Conservation (phyloP, 2,329 filamentous ascomycete genomes). For the Neofusicoccum umdonicola region DNA sequence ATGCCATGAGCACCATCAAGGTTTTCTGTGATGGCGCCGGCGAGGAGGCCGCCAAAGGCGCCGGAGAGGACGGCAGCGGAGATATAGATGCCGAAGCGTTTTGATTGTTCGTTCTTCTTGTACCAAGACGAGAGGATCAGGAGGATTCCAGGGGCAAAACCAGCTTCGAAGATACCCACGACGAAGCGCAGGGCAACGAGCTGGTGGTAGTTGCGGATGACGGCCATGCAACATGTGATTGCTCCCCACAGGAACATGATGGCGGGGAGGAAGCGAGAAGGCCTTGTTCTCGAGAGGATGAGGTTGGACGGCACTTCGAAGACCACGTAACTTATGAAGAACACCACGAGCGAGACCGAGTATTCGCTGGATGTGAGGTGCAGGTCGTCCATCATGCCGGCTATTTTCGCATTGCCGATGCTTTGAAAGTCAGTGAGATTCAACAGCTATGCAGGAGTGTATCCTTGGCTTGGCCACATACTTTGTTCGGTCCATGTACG, state of each 20-base stretch:
- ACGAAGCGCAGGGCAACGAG: slow-evolving; percentile 54
- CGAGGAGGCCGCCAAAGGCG: slow-evolving; percentile 54
- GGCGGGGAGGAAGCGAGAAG: slow-evolving; percentile 48
- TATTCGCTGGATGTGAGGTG: slow-evolving; percentile 50
- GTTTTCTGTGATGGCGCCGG: slow-evolving; percentile 48
- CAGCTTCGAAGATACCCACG: slow-evolving; percentile 55
- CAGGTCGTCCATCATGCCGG: slow-evolving; percentile 50
- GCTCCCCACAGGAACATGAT: slow-evolving; percentile 57
- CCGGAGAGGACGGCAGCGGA: slow-evolving; percentile 57
- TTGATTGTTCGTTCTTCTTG: slow-evolving; percentile 56
- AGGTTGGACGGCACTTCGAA: slow-evolving; percentile 57
- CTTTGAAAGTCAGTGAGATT: slow-evolving; percentile 23
- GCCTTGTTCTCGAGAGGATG: slow-evolving; percentile 49
- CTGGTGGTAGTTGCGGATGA: slow-evolving; percentile 47
- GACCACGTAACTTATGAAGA: slow-evolving; percentile 54
- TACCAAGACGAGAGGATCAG: slow-evolving; percentile 60
- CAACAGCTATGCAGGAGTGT: not conserved
- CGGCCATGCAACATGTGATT: slow-evolving; percentile 52
- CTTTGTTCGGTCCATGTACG: slow-evolving; percentile 47
- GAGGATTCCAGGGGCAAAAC: slow-evolving; percentile 56
- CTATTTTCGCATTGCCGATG: slow-evolving; percentile 53
- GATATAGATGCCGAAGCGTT: slow-evolving; percentile 57
- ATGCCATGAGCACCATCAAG: slow-evolving; percentile 48
- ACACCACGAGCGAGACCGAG: slow-evolving; percentile 52
- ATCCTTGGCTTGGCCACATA: slow-evolving; percentile 17